phyloP scores from a whole-genome alignment of 2,329 filamentous ascomycete species.

The Claviceps maximensis region DNA sequence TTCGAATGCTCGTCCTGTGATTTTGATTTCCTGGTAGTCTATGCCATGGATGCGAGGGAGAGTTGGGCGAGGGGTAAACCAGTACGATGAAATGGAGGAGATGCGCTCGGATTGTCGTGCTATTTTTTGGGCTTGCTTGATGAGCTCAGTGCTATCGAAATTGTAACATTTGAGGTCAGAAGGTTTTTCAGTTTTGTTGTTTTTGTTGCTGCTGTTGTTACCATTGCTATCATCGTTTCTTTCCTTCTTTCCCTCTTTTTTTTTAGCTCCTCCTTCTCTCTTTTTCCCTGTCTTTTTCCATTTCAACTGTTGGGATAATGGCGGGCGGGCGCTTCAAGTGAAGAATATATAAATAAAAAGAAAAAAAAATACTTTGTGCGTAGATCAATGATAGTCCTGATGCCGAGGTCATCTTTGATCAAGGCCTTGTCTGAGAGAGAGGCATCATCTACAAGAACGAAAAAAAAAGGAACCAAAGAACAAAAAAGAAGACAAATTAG shows the following conservation, averaged over 20 bases:
- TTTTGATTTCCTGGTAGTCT: conserved; percentile 52
- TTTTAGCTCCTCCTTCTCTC: no score
- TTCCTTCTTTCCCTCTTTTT: not conserved
- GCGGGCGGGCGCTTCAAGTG: not conserved
- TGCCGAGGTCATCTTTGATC: conserved; percentile 45
- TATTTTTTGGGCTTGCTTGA: conserved; percentile 51
- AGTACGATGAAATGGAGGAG: conserved; percentile 23
- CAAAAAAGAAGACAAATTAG: not conserved
- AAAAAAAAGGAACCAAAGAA: not conserved
- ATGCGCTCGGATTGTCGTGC: conserved; percentile 26
- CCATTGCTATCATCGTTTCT: no score
- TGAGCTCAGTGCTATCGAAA: conserved; percentile 52
- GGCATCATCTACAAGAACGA: conserved; percentile 49
- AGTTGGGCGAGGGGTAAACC: conserved; percentile 36
- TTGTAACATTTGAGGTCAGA: not conserved
- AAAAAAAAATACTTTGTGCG: conserved; percentile 48
- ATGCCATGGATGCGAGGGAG: conserved; percentile 51
- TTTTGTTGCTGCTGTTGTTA: not conserved
- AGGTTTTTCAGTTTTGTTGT: not conserved
- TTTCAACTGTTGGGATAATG: not conserved
- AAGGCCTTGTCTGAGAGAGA: conserved; percentile 47
- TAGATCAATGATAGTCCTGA: conserved; percentile 66
- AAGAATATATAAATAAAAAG: no score
- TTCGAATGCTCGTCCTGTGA: conserved; percentile 63
- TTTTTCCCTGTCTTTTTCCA: no score